Evolutionary conservation across 176 grass and related monocot species (phyloP).

Genomic region (Avena eriantha): DNA sequence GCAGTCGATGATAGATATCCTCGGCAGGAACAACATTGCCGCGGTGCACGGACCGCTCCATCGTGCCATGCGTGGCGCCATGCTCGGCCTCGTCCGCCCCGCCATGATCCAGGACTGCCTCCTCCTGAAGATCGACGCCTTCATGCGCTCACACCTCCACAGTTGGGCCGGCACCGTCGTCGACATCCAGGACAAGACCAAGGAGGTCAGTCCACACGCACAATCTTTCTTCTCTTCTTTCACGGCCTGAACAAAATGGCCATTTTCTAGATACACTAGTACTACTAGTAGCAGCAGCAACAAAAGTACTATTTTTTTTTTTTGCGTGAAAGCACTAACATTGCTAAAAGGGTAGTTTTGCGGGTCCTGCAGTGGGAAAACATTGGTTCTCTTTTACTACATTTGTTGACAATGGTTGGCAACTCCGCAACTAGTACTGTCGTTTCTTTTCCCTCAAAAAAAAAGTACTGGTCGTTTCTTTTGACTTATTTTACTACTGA

Average conservation of each 20-base stretch:
- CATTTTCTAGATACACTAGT: not conserved
- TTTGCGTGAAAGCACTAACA: not conserved
- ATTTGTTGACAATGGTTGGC: conserved; percentile 36
- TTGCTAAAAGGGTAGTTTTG: not conserved
- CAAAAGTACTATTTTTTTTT: not conserved
- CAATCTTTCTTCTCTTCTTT: not conserved
- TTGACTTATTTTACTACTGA: conserved; percentile 23
- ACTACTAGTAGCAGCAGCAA: not conserved
- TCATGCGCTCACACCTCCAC: conserved; percentile 74
- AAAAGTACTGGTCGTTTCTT: conserved; percentile 34
- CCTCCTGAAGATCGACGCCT: conserved; percentile 84
- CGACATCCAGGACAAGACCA: conserved; percentile 96
- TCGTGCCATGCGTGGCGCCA: conserved; percentile 76
- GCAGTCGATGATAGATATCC: conserved; percentile 92
- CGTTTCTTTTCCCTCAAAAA: no score
- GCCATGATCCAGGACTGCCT: conserved; percentile 67
- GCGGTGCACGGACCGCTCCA: conserved; percentile 84
- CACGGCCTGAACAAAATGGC: not conserved
- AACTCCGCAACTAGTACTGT: not conserved
- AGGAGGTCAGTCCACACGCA: conserved; percentile 61
- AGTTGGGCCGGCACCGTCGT: conserved; percentile 62
- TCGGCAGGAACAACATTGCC: conserved; percentile 88
- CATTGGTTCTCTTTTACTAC: conserved; percentile 16
- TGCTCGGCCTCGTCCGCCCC: conserved; percentile 71
- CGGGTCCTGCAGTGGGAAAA: conserved; percentile 16